Conservation (phyloP, 2,329 filamentous ascomycete species). For the Ascochyta fabae region DNA sequence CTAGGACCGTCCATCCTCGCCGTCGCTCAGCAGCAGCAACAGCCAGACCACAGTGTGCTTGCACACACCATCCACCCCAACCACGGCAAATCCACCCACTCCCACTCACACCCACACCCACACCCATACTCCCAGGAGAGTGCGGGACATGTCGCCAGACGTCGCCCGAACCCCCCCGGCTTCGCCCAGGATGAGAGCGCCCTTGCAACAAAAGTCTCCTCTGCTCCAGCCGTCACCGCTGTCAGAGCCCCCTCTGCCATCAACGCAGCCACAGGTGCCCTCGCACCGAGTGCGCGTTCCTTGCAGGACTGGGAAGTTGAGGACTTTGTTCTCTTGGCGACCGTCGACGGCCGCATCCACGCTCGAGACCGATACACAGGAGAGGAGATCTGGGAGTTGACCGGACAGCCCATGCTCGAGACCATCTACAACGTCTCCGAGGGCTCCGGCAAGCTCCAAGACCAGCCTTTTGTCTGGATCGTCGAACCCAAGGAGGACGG, state of each 20-base stretch:
- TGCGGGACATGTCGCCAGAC: slow-evolving; percentile 28
- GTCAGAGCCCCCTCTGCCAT: slow-evolving; percentile 88
- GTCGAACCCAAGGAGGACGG: slow-evolving; percentile 91
- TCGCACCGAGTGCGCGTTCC: slow-evolving; percentile 83
- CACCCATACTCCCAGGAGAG: slow-evolving; percentile 1
- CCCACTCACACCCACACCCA: neutral
- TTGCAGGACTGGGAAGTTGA: slow-evolving; percentile 99
- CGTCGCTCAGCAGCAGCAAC: slow-evolving; percentile 53
- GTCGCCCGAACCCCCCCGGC: slow-evolving; percentile 35
- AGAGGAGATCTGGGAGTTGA: slow-evolving; percentile 81
- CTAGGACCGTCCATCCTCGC: slow-evolving; percentile 44
- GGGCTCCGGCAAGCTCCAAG: slow-evolving; percentile 48
- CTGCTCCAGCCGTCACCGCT: slow-evolving; percentile 86
- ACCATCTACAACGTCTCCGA: slow-evolving; percentile 73
- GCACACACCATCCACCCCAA: slow-evolving; percentile 26
- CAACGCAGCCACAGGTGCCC: slow-evolving; percentile 56
- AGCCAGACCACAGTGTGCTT: slow-evolving; percentile 33
- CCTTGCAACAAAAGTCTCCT: slow-evolving; percentile 78
- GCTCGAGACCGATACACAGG: slow-evolving; percentile 89
- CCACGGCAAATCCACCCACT: slow-evolving; percentile 25
- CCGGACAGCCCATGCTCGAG: slow-evolving; percentile 88
- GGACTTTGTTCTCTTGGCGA: slow-evolving; percentile 99
- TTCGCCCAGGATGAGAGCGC: slow-evolving; percentile 78
- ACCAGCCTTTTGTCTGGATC: slow-evolving; percentile 92
- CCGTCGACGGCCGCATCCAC: slow-evolving; percentile 96